Evolutionary conservation across 768 basidiomycete species (phyloP).

Genomic region (Podaxis pistillaris): DNA sequence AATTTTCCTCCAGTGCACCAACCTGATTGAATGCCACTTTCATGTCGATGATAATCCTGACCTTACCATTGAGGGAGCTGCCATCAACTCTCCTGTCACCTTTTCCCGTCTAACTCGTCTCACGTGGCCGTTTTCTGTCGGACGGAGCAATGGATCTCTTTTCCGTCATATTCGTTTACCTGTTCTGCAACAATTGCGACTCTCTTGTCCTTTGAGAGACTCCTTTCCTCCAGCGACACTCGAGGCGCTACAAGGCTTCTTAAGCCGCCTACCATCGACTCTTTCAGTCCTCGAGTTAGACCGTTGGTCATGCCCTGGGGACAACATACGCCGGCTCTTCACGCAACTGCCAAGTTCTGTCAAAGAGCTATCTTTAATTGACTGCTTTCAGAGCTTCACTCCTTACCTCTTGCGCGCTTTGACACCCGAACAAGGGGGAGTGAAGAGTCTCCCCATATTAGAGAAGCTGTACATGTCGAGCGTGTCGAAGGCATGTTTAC

Average conservation of each 20-base stretch:
- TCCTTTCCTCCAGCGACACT: not conserved
- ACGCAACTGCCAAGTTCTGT: not conserved
- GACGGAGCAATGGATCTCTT: not conserved
- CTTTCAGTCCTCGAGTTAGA: not conserved
- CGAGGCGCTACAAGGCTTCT: not conserved
- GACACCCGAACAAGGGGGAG: not conserved
- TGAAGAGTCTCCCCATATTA: not conserved
- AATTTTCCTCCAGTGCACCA: not conserved
- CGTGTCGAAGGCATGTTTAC: not conserved
- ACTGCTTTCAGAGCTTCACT: not conserved
- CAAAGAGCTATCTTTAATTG: not conserved
- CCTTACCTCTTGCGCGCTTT: not conserved
- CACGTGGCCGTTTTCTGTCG: not conserved
- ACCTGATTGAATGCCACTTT: slow-evolving; percentile 1
- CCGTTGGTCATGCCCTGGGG: not conserved
- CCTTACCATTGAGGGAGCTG: too few species aligned
- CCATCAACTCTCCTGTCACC: not conserved
- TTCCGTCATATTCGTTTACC: not conserved
- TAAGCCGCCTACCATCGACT: not conserved
- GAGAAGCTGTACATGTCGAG: not conserved
- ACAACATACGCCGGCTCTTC: not conserved
- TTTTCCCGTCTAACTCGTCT: not conserved
- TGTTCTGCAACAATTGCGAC: not conserved
- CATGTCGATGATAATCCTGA: not conserved
- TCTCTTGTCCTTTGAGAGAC: not conserved